Percentiles rank a stretch among this genome's conserved stretches.
Evolutionary conservation across 169 alveolate genomes (phyloP).

Genomic region (Perkinsus olseni): DNA sequence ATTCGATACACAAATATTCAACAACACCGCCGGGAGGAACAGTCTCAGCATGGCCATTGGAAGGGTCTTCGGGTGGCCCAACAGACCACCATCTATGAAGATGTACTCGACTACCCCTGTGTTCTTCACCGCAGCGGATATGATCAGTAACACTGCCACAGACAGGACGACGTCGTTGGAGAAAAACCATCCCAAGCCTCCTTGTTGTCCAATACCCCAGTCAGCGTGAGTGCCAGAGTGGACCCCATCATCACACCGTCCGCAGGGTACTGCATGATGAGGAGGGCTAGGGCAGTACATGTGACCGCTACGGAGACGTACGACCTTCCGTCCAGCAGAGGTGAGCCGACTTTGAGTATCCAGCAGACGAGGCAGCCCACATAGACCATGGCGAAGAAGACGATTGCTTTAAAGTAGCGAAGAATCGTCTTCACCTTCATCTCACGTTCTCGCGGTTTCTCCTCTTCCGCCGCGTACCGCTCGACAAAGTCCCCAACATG

Average conservation of each 20-base stretch:
- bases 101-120: slow-evolving; percentile 6
- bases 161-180: slow-evolving; percentile 4
- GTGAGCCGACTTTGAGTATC: neutral
- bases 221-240: neutral
- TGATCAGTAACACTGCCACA: slow-evolving; percentile 3
- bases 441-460: neutral
- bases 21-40: slow-evolving; percentile 1
- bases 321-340: neutral
- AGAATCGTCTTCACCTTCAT: neutral
- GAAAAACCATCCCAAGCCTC: slow-evolving; percentile 8
- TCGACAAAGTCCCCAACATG: neutral
- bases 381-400: neutral
- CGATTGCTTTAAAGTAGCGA: neutral
- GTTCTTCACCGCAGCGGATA: neutral
- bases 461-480: neutral
- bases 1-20: slow-evolving; percentile 1
- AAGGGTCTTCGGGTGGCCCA: neutral
- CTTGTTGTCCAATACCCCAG: neutral
- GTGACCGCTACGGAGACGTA: neutral
- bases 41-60: slow-evolving; percentile 1
- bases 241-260: neutral
- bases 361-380: neutral
- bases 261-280: neutral
- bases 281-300: neutral
- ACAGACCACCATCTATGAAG: neutral